A percentile compares a stretch with the other conserved stretches of the same genome.
phyloP scores from a whole-genome alignment of 2,329 filamentous ascomycete species.

The Colletotrichum sp. region DNA sequence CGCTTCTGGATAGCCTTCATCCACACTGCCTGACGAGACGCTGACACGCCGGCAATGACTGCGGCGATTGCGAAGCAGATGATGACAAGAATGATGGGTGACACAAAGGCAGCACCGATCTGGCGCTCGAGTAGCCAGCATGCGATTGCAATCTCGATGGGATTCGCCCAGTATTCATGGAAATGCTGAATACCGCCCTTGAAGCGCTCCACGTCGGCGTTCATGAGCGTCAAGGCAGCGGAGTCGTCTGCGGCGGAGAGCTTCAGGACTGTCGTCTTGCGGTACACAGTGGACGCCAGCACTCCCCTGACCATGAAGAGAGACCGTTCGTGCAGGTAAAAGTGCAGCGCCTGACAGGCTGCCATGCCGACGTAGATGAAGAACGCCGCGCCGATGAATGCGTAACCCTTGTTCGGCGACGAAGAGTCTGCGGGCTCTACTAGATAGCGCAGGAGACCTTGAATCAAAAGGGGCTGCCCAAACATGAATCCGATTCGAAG shows the following conservation, averaged over 20 bases:
- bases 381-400: conserved; percentile 44
- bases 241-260: conserved; percentile 38
- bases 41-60: neutral
- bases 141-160: conserved; percentile 46
- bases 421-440: conserved; percentile 20
- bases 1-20: conserved; percentile 27
- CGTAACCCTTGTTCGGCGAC: conserved; percentile 37
- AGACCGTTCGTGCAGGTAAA: conserved; percentile 40
- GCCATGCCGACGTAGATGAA: conserved; percentile 46
- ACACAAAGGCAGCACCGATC: conserved; percentile 3
- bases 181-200: conserved; percentile 33
- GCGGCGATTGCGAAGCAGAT: neutral
- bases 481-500: conserved; percentile 36
- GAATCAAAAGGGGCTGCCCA: conserved; percentile 44
- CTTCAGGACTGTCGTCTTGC: conserved; percentile 34
- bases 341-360: conserved; percentile 41
- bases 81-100: neutral
- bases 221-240: conserved; percentile 52
- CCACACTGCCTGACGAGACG: conserved; percentile 24
- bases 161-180: conserved; percentile 46
- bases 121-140: conserved; percentile 51
- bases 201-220: conserved; percentile 50
- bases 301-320: conserved; percentile 35
- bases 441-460: conserved; percentile 32
- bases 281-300: conserved; percentile 36